Evolutionary conservation across 768 basidiomycete species (phyloP).

Genomic region (Lactifluus echinatus): DNA sequence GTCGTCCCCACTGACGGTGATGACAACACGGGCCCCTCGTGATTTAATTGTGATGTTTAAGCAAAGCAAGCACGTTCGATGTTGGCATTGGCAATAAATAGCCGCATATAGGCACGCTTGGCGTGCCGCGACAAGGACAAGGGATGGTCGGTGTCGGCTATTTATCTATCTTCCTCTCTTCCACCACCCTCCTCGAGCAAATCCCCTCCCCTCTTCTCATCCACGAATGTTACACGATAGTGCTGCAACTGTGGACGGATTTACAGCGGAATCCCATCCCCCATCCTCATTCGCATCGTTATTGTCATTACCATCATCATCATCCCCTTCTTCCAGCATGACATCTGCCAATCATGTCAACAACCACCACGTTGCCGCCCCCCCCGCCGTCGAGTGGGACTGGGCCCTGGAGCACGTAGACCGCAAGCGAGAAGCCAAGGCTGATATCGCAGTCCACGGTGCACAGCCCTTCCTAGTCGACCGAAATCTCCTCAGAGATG

Average conservation of each 20-base stretch:
- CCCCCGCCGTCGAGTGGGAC: conserved; percentile 47
- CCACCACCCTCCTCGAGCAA: neutral
- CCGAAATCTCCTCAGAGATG: conserved; percentile 62
- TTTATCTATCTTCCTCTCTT: no score
- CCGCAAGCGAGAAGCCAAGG: conserved; percentile 51
- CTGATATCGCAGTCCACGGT: conserved; percentile 54
- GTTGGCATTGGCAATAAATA: neutral
- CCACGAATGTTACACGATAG: conserved; percentile 17
- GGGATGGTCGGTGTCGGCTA: no score
- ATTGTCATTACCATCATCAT: no score
- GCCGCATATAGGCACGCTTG: neutral
- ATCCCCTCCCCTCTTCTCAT: neutral
- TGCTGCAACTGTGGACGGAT: neutral
- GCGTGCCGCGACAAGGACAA: no score
- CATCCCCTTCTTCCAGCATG: neutral
- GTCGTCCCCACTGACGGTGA: no score
- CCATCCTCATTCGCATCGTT: neutral
- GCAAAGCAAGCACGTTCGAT: neutral
- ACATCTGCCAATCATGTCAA: neutral
- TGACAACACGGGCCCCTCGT: neutral
- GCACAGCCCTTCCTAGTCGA: conserved; percentile 68
- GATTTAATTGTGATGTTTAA: no score
- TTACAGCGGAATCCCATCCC: conserved; percentile 3
- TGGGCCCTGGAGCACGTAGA: conserved; percentile 69
- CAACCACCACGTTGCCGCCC: neutral